phyloP scores from a whole-genome alignment of 2,329 filamentous ascomycete species.

The Alternaria rosae region DNA sequence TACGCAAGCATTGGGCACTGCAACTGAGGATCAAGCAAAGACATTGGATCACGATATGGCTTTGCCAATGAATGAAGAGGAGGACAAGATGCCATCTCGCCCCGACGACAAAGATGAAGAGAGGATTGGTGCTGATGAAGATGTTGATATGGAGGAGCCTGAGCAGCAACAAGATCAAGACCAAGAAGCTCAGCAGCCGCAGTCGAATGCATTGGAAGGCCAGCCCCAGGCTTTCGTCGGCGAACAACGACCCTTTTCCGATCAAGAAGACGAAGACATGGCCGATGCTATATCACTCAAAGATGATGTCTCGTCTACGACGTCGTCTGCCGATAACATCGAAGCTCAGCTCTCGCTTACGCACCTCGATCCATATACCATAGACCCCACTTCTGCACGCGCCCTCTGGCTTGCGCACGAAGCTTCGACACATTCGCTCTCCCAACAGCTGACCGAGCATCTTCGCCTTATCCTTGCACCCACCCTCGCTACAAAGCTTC shows the following conservation, averaged over 20 bases:
- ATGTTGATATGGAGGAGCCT: conserved; percentile 56
- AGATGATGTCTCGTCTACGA: conserved; percentile 45
- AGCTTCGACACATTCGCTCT: conserved; percentile 81
- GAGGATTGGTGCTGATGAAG: conserved; percentile 31
- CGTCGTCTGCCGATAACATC: conserved; percentile 51
- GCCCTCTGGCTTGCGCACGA: conserved; percentile 88
- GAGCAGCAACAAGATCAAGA: conserved; percentile 35
- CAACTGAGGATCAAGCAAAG: conserved; percentile 84
- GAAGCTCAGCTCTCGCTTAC: conserved; percentile 74
- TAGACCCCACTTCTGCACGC: conserved; percentile 66
- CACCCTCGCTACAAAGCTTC: conserved; percentile 93
- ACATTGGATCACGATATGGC: conserved; percentile 89
- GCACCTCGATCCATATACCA: conserved; percentile 62
- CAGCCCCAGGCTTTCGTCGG: conserved; percentile 56
- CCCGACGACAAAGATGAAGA: conserved; percentile 45
- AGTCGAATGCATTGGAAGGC: conserved; percentile 39
- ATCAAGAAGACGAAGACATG: conserved; percentile 50
- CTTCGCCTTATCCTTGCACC: conserved; percentile 94
- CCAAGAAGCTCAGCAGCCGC: conserved; percentile 36
- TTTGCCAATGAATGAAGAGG: conserved; percentile 70
- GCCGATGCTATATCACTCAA: conserved; percentile 44
- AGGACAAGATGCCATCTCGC: conserved; percentile 42
- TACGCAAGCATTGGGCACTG: conserved; percentile 88
- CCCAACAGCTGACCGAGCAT: conserved; percentile 89
- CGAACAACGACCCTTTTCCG: conserved; percentile 48